Conservation (phyloP, 2,329 filamentous ascomycete genomes). For the Ceratocystis harringtonii region DNA sequence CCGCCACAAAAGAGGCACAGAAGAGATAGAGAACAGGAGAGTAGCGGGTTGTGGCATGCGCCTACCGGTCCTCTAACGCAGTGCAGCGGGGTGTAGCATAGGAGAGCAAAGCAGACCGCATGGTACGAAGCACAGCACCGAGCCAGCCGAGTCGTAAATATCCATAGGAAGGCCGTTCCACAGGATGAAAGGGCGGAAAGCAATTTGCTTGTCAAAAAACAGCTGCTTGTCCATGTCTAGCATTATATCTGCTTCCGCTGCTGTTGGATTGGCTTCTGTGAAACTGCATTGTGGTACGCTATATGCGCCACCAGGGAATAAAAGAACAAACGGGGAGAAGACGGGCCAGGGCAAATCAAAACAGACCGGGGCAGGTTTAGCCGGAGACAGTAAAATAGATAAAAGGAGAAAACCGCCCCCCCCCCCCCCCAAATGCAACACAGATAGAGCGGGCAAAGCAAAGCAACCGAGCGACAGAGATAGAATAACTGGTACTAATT, state of each 20-base stretch:
- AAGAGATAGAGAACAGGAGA: not conserved
- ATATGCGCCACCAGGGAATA: not conserved
- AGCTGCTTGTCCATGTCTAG: not conserved
- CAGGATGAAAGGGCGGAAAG: not conserved
- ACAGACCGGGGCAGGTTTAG: not conserved
- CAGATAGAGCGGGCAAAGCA: not conserved
- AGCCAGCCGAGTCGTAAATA: not conserved
- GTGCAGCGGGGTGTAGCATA: not conserved
- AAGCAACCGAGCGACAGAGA: too few species aligned
- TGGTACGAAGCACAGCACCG: not conserved
- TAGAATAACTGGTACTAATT: not conserved
- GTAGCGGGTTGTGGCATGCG: conserved; percentile 1
- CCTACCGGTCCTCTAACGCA: not conserved
- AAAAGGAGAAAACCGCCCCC: too few species aligned
- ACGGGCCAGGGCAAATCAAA: not conserved
- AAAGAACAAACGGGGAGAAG: not conserved
- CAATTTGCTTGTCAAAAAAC: not conserved
- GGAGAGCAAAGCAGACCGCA: not conserved
- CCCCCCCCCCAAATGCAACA: too few species aligned
- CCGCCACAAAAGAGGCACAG: not conserved
- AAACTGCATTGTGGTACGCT: not conserved
- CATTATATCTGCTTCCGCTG: not conserved
- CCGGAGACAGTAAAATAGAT: not conserved
- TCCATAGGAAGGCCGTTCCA: not conserved
- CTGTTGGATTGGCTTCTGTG: not conserved